Base-by-base conservation (phyloP, 768 basidiomycete genomes). In the Suillus decipiens region DNA sequence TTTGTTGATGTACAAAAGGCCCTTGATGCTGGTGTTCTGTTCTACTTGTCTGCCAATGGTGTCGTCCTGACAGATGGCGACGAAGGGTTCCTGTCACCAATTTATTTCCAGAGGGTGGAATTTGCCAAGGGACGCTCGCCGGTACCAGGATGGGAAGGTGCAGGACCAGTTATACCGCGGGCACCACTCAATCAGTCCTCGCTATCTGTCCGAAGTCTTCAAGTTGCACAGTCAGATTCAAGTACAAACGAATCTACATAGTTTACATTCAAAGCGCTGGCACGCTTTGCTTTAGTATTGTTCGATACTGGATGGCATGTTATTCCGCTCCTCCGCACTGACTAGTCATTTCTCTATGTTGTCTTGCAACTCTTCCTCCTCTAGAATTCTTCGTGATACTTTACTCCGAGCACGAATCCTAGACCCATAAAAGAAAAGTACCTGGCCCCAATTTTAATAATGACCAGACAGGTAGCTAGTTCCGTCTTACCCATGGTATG, bases 11-110 rank as follows among this genome's bases (percentile, higher is more conserved):
- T 96, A 4, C 79, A 84, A 60, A 88, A 84, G 66, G 90, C 89
- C 0, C 76, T 92, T 53, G 81, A 84, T 31, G 83, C 83, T 2
- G 92, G 90, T 1, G 79, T 92, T 73, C 79, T 82, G 60, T 92
- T 99, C 63, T 88, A 84, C 74, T 74, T 93, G 2, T 96, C 94
- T 2, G 79, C 85, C 3, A 98, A 99, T 66, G 94, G 93, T 2
- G 96, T 98, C 22, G 83, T 98, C 12, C 83, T 99, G 1, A 94
- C 93, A 0, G 87, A 86, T 57, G 96, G 96, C 1, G 80, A 93
- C 63, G 69, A 72, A 3, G 94, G 95, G 0, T 79, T 85, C 61
- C 70, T 96, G 14, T 69, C 76, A 1, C 81, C 86, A 4, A 76
- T 84, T 31, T 91, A 86, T 70, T 99, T 97, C 76, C 67, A 76